Conservation (phyloP, 2,329 filamentous ascomycete genomes). For the Clonostachys rhizophaga region DNA sequence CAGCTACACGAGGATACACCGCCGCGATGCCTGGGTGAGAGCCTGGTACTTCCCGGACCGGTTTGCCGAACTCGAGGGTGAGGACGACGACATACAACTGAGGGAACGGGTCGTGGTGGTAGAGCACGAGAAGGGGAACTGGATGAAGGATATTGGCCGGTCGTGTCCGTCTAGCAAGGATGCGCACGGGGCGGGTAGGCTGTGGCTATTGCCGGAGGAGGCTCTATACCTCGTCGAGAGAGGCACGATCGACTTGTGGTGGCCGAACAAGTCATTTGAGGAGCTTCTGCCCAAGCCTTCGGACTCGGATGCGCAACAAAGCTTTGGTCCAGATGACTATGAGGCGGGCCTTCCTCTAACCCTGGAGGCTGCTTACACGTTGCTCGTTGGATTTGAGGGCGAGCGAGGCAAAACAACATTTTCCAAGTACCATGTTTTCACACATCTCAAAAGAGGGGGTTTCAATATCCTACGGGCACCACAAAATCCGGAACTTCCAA, state of each 20-base stretch:
- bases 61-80: slow-evolving; percentile 25
- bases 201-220: slow-evolving; percentile 90
- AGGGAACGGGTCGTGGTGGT: slow-evolving; percentile 59
- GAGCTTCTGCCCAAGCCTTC: slow-evolving; percentile 36
- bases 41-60: slow-evolving; percentile 70
- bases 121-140: slow-evolving; percentile 66
- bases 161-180: slow-evolving; percentile 52
- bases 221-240: slow-evolving; percentile 85
- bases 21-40: slow-evolving; percentile 58
- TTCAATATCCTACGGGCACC: slow-evolving; percentile 76
- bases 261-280: slow-evolving; percentile 56
- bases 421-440: slow-evolving; percentile 84
- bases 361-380: slow-evolving; percentile 83
- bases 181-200: slow-evolving; percentile 48
- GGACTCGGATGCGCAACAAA: slow-evolving; percentile 9
- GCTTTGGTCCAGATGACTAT: slow-evolving; percentile 32
- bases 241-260: slow-evolving; percentile 82
- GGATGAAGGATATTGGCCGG: slow-evolving; percentile 73
- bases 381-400: slow-evolving; percentile 69
- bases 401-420: slow-evolving; percentile 58
- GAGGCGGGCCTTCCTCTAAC: slow-evolving; percentile 77
- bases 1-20: slow-evolving; percentile 69
- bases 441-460: slow-evolving; percentile 75
- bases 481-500: slow-evolving; percentile 8
- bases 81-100: slow-evolving; percentile 17